Conservation (phyloP, 805 yeast genomes). For the Komagataella pastoris region DNA sequence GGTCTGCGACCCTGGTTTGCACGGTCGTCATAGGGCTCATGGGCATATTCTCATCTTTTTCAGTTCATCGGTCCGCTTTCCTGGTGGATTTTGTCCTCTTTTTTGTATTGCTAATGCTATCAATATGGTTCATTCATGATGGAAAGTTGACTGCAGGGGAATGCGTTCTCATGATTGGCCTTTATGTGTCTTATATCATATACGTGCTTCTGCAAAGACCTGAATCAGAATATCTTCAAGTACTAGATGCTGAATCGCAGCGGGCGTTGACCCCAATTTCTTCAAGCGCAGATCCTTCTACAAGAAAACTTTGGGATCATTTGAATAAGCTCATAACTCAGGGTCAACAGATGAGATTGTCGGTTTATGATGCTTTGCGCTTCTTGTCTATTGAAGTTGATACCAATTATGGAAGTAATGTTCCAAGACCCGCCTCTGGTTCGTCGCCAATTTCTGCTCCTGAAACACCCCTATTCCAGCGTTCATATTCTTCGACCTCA, state of each 20-base stretch:
- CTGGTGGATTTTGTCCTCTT: conserved; percentile 51
- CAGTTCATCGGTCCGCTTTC: conserved; percentile 39
- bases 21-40: conserved; percentile 39
- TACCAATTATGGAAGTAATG: neutral
- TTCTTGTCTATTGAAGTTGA: conserved; percentile 2
- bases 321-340: neutral
- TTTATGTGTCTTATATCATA: conserved; percentile 46
- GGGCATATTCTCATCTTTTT: conserved; percentile 28
- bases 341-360: conserved; percentile 9
- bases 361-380: conserved; percentile 18
- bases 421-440: neutral
- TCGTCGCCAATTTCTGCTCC: neutral
- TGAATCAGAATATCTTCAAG: neutral
- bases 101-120: conserved; percentile 29
- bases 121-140: conserved; percentile 39
- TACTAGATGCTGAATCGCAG: neutral
- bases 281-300: neutral
- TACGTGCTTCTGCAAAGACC: neutral
- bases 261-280: neutral
- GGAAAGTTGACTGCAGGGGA: conserved; percentile 41
- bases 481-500: neutral
- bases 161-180: conserved; percentile 39
- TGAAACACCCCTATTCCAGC: neutral
- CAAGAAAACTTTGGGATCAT: neutral
- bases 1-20: conserved; percentile 39